Base-by-base conservation (phyloP, 2,329 filamentous ascomycete genomes). In the Sodiomyces alkalinus region DNA sequence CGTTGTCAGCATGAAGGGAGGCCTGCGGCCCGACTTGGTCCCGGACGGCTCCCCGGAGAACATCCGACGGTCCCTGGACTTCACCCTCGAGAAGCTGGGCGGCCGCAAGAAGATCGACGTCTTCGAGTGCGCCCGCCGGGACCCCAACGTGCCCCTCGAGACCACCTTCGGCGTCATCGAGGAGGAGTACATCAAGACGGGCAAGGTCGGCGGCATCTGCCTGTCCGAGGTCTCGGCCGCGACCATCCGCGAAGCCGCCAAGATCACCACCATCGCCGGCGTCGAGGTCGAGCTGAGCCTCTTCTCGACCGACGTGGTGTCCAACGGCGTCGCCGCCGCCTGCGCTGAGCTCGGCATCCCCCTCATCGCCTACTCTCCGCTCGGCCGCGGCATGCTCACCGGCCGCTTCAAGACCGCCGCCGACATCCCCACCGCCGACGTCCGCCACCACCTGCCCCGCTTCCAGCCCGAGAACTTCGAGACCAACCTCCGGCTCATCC, bases 321-420 rank as follows among this genome's bases (percentile, higher is more conserved):
- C 44, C 14, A 68, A 69, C 37, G 64, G 66, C 3, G 49, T 72
- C 19, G 58, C 60, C 3, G 56, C 55, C 3, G 60, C 67, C 0
- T 77, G 71, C 41, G 61, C 56, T 0, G 62, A 86, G 44, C 50
- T 78, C 25, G 55, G 60, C 26, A 82, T 87, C 34, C 74, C 77
- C 0, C 54, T 86, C 26, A 52, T 82, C 19, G 77, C 75, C 1
- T 86, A 83, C 51, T 76, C 74, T 24, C 80, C 80, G 1, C 57
- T 85, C 0, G 74, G 78, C 4, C 56, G 67, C 16, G 63, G 64
- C 2, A 15, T 64, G 30, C 47, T 77, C 31, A 68, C 68, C 0
- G 68, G 68, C 6, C 47, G 62, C 35, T 53, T 72, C 49, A 65
- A 61, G 42, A 58, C 52, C 10, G 28, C 36, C 9, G 52, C 64